Conservation (phyloP, 2,329 filamentous ascomycete genomes). For the Ceratocystis harringtonii region DNA sequence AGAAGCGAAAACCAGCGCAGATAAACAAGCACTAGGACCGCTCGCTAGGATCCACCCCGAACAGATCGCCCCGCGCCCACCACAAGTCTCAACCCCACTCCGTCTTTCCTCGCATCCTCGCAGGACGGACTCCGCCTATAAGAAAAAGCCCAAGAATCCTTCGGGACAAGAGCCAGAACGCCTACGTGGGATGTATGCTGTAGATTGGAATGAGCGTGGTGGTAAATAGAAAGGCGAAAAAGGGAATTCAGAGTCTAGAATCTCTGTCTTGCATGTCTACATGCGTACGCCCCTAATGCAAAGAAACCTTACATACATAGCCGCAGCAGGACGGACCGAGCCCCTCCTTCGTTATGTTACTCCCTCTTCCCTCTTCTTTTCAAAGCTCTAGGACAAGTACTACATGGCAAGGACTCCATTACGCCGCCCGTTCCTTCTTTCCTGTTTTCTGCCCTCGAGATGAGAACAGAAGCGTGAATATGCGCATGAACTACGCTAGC, state of each 20-base stretch:
- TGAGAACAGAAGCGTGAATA: background rate
- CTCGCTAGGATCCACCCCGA: background rate
- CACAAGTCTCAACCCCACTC: background rate
- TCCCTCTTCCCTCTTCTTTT: background rate
- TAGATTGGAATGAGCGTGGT: background rate
- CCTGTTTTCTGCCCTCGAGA: background rate
- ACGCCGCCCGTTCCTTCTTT: background rate
- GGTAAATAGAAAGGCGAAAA: background rate
- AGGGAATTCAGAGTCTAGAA: background rate
- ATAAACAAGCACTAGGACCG: background rate
- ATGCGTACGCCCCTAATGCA: background rate
- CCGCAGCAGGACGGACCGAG: too few species aligned
- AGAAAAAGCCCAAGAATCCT: background rate
- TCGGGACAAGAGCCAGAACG: background rate
- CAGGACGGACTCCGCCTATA: background rate
- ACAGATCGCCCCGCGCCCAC: background rate
- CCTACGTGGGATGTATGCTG: background rate
- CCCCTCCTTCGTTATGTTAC: too few species aligned
- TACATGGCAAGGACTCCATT: background rate
- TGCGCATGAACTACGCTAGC: background rate
- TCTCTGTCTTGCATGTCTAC: background rate
- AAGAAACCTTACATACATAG: background rate
- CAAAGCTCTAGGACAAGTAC: background rate
- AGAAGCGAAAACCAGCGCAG: constrained; percentile 1
- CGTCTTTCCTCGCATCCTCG: background rate